These are phyloP conservation scores for Rhodamnia argentea DNA, from an alignment of 345 rosid species.

Conservation along the genomic window DNA sequence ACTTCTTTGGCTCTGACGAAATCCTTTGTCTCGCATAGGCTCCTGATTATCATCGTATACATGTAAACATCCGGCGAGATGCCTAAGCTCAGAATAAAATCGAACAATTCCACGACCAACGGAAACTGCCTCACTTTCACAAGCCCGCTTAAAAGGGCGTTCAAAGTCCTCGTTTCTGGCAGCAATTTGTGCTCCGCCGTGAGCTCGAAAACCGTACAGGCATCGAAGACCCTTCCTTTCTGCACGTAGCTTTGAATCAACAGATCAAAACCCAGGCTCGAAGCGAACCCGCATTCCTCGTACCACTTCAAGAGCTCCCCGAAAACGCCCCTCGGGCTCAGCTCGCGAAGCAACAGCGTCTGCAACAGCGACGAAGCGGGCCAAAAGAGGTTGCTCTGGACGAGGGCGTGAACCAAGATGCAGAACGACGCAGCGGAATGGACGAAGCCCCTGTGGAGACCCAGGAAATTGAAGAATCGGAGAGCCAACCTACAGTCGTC, in stretches of 20 bases:
- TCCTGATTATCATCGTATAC: constrained; percentile 44
- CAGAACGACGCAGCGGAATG: constrained; percentile 77
- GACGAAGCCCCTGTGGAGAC: constrained; percentile 57
- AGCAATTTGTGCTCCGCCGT: constrained; percentile 42
- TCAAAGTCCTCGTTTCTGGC: constrained; percentile 68
- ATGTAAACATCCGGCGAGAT: constrained; percentile 50
- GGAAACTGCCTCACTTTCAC: constrained; percentile 44
- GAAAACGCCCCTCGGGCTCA: constrained; percentile 53
- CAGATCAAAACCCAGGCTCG: constrained; percentile 72
- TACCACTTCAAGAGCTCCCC: constrained; percentile 32
- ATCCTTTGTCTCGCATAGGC: constrained; percentile 68
- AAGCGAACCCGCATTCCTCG: constrained; percentile 27
- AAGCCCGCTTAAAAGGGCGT: constrained; percentile 55
- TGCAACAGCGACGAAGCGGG: constrained; percentile 88
- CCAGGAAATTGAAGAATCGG: constrained; percentile 83
- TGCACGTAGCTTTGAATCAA: constrained; percentile 67
- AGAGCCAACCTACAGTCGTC: constrained; percentile 72
- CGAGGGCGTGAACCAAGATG: constrained; percentile 62
- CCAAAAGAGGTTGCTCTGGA: constrained; percentile 46
- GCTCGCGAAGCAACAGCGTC: constrained; percentile 53
- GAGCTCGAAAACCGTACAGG: constrained; percentile 37
- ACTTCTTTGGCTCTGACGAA: constrained; percentile 52
- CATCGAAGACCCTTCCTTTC: constrained; percentile 48
- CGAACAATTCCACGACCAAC: constrained; percentile 45
- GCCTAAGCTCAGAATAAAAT: constrained; percentile 38